A percentile compares a stretch with the other conserved stretches of the same genome.
Evolutionary conservation across 345 rosid species (phyloP).

Genomic region (Populus ilicifolia): DNA sequence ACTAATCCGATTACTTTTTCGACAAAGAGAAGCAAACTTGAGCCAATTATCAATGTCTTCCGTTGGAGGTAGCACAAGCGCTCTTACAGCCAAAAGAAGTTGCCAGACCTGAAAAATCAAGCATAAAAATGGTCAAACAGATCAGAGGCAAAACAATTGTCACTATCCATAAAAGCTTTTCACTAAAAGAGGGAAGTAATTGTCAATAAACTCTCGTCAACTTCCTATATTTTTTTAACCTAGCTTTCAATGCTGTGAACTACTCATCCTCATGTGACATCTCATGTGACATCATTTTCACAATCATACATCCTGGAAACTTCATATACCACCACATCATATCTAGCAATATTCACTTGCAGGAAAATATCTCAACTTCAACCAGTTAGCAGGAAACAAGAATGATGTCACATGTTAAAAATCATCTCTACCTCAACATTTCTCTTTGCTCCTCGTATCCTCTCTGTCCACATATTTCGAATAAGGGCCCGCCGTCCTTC

Average conservation of each 20-base stretch:
- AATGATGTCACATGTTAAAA: not conserved
- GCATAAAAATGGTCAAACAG: not conserved
- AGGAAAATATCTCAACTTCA: not conserved
- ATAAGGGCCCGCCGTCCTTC: constrained; percentile 84
- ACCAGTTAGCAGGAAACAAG: not conserved
- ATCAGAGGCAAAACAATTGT: not conserved
- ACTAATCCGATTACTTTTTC: constrained; percentile 80
- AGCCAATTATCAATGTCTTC: constrained; percentile 95
- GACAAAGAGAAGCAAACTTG: constrained; percentile 90
- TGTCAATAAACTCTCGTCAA: not conserved
- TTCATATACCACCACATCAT: not conserved
- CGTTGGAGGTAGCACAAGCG: constrained; percentile 89
- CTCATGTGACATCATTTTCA: not conserved
- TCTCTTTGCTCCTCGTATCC: constrained; percentile 90
- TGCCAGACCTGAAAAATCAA: constrained; percentile 79
- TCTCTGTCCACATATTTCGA: constrained; percentile 97
- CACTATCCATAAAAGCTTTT: not conserved
- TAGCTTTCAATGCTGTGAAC: not conserved
- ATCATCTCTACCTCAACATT: constrained; percentile 79
- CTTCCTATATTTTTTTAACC: not conserved
- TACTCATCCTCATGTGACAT: not conserved
- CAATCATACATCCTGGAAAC: not conserved
- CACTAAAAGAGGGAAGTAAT: not conserved
- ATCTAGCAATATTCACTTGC: not conserved
- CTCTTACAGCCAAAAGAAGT: constrained; percentile 78